These are phyloP conservation scores for Ganoderma sinense DNA, from an alignment of 1,284 basidiomycete genomes.

Conservation along the genomic window DNA sequence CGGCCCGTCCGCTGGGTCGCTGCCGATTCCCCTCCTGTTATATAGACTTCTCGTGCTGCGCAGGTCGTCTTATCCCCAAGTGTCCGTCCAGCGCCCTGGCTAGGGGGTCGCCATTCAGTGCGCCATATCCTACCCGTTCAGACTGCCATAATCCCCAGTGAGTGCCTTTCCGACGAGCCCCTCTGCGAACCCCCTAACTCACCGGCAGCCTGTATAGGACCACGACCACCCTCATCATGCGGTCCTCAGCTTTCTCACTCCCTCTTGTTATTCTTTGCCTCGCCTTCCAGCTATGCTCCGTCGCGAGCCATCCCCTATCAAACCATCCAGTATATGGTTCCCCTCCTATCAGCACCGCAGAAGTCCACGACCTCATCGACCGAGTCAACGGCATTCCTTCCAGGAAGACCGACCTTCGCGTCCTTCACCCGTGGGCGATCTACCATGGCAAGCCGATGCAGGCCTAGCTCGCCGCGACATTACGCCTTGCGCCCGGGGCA, in stretches of 20 bases:
- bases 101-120: background rate
- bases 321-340: background rate
- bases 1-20: background rate
- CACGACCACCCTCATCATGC: background rate
- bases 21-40: background rate
- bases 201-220: background rate
- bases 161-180: background rate
- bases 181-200: background rate
- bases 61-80: background rate
- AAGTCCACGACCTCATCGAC: background rate
- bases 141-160: background rate
- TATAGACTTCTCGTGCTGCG: conserved; percentile 1
- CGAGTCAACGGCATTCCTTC: background rate
- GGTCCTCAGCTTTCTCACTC: background rate
- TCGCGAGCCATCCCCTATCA: conserved; percentile 5
- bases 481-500: background rate
- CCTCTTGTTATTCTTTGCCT: background rate
- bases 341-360: background rate
- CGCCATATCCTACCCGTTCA: background rate
- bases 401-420: background rate
- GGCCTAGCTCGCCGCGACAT: background rate
- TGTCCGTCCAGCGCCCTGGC: background rate
- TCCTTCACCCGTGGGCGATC: conserved; percentile 25
- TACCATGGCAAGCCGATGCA: conserved; percentile 22
- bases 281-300: background rate